Evolutionary conservation across 306 rosid genomes (phyloP).

Genomic region (Begonia peltatifolia): DNA sequence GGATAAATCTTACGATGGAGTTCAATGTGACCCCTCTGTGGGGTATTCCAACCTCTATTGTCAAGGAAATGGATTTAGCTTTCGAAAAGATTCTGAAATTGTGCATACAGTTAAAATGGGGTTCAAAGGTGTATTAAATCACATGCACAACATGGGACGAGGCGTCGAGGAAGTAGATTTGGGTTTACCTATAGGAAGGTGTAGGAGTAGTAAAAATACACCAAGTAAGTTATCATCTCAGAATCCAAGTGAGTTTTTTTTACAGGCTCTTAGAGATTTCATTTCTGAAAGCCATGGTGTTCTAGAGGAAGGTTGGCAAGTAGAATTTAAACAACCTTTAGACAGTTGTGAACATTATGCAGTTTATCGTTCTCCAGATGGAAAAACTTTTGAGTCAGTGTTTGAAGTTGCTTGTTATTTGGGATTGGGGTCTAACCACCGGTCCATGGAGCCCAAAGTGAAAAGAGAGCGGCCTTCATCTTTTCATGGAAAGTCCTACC

Average conservation of each 20-base stretch:
- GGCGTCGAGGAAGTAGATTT: slow-evolving; percentile 46
- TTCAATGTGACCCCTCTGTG: slow-evolving; percentile 58
- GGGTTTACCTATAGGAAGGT: slow-evolving; percentile 42
- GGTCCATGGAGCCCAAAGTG: slow-evolving; percentile 39
- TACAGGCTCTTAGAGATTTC: slow-evolving; percentile 87
- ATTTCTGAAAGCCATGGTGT: slow-evolving; percentile 74
- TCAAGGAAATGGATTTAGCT: slow-evolving; percentile 47
- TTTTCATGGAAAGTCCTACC: slow-evolving; percentile 30
- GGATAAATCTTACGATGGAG: slow-evolving; percentile 75
- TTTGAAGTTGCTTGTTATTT: slow-evolving; percentile 87
- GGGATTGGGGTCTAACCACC: slow-evolving; percentile 56
- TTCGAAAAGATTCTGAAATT: slow-evolving; percentile 45
- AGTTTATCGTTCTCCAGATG: slow-evolving; percentile 90
- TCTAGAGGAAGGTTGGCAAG: slow-evolving; percentile 94
- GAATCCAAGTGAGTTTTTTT: slow-evolving; percentile 48
- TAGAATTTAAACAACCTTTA: slow-evolving; percentile 60
- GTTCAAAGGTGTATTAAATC: slow-evolving; percentile 57
- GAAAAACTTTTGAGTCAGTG: slow-evolving; percentile 83
- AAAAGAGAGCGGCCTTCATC: slow-evolving; percentile 41
- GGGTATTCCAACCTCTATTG: slow-evolving; percentile 39
- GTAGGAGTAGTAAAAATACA: slow-evolving; percentile 36
- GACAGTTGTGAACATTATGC: slow-evolving; percentile 62
- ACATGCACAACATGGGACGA: slow-evolving; percentile 30
- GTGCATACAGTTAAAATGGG: slow-evolving; percentile 52
- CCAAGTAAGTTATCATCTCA: slow-evolving; percentile 32